Conservation (phyloP, 2,329 filamentous ascomycete genomes). For the Diaporthe amygdali region DNA sequence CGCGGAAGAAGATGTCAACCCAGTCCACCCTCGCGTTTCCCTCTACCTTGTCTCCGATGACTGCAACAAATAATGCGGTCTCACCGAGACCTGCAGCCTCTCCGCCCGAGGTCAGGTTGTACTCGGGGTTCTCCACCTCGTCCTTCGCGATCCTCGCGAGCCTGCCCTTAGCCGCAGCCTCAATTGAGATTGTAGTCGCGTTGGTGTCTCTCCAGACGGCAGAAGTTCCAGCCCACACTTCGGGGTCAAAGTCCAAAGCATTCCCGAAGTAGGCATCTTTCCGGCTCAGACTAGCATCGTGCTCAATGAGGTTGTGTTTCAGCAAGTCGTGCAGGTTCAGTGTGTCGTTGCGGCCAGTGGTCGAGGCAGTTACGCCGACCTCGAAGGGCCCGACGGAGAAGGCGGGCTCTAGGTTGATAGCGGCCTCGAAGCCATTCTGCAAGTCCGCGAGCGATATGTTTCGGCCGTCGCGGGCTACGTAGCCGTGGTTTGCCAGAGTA, state of each 20-base stretch:
- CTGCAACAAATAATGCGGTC: slow-evolving; percentile 2
- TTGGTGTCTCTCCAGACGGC: slow-evolving; percentile 8
- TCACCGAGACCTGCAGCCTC: slow-evolving; percentile 6
- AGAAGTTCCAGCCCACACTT: background rate
- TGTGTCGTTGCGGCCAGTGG: slow-evolving; percentile 6
- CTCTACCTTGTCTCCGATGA: slow-evolving; percentile 4
- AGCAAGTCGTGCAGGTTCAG: slow-evolving; percentile 13
- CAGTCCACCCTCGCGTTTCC: background rate
- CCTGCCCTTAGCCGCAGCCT: slow-evolving; percentile 1
- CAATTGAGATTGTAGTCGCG: background rate
- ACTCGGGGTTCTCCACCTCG: slow-evolving; percentile 4
- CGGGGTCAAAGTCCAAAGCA: background rate
- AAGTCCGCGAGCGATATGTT: slow-evolving; percentile 1
- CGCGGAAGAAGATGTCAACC: slow-evolving; percentile 14
- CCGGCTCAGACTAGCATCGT: slow-evolving; percentile 1
- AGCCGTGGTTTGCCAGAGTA: slow-evolving; percentile 13
- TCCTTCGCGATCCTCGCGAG: background rate
- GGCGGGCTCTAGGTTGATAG: background rate
- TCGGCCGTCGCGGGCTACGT: background rate
- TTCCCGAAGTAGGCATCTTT: slow-evolving; percentile 5
- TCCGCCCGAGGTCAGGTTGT: background rate
- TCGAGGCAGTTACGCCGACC: background rate
- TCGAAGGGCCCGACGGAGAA: slow-evolving; percentile 5
- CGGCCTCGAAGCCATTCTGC: background rate
- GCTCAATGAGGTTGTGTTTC: slow-evolving; percentile 10